Evolutionary conservation across 805 yeast species (phyloP), one percentile per base, ranked within the genome.

Genomic region (Saccharomyces paradoxus): DNA sequence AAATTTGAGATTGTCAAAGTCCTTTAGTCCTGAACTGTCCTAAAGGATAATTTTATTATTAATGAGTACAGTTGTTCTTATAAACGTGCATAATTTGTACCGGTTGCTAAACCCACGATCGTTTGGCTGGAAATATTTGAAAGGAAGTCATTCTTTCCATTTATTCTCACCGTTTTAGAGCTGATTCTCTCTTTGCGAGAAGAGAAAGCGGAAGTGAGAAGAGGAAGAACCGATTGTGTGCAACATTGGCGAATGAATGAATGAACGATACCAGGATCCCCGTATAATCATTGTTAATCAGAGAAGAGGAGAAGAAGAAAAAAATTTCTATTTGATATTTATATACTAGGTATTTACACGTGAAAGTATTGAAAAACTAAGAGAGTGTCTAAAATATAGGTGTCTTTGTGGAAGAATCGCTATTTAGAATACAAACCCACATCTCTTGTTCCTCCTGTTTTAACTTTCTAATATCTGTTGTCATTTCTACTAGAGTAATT

Each of bases 21-120:
- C 56, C 13, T 60, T 63, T 26, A 51, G 60, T 37, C 56, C 62
- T 27, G 60, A 50, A 28, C 50, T 51, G 17, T 49, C 46, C 14
- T 56, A 55, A 13, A 41, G 47, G 27, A 48, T 58, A 48, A 46
- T 56, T 41, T 53, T 58, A 37, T 44, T 56, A 47, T 37, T 53
- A 21, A 51, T 54, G 17, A 50, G 51, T 52, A 50, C 51, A 54
- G 13, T 52, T 56, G 44, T 57, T 61, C 7, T 64, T 57, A 37
- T 63, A 62, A 14, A 70, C 72, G 59, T 80, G 83, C 1, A 77
- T 72, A 70, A 77, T 13, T 66, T 69, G 58, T 83, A 79, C 27
- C 65, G 65, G 46, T 63, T 65, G 0, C 83, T 82, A 28, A 71
- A 72, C 22, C 67, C 66, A 58, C 83, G 79, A 51, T 57, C 57